Evolutionary conservation across 108 stramenopile species (phyloP), one percentile per base, ranked within the genome.

Genomic region (Schizochytrium sp.): DNA sequence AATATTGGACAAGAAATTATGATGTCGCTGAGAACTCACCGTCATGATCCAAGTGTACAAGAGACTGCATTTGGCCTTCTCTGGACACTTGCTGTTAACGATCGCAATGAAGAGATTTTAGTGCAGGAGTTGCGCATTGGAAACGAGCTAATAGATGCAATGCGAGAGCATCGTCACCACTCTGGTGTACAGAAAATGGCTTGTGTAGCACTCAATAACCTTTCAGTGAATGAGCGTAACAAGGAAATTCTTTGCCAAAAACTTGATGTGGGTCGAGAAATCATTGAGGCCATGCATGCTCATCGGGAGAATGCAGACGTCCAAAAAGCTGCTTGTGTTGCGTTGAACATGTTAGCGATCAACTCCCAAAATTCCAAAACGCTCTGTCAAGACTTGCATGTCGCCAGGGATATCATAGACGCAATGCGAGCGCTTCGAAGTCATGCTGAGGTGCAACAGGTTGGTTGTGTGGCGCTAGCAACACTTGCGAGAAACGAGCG

Each of bases 161-260:
- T 83, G 76, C 76, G 76, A 17, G 76, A 47, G 0, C 76, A 83
- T 40, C 76, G 50, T 0, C 45, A 28, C 5, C 13, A 42, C 28
- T 47, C 76, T 5, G 15, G 28, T 10, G 76, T 83, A 50, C 76
- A 83, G 40, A 49, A 55, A 40, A 10, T 38, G 5, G 76, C 76
- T 5, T 83, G 76, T 28, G 28, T 55, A n/a, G 76, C 76, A 28
- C 47, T 83, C n/a, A n/a, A 55, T 47, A 83, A 83, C 53, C 28
- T 83, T n/a, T 10, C 76, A 10, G 1, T 83, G 28, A 83, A 83
- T 1, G 47, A 49, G 13, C 50, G 53, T 10, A 83, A 83, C 53
- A 83, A 83, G 53, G 53, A 55, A 40, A 83, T 55, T 2, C 53
- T 83, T 10, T 10, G 47, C 2, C 50, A 83, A 53, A 13, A 83